Evolutionary conservation across 2,329 filamentous ascomycete species (phyloP).

Genomic region (Trichoderma gracile): DNA sequence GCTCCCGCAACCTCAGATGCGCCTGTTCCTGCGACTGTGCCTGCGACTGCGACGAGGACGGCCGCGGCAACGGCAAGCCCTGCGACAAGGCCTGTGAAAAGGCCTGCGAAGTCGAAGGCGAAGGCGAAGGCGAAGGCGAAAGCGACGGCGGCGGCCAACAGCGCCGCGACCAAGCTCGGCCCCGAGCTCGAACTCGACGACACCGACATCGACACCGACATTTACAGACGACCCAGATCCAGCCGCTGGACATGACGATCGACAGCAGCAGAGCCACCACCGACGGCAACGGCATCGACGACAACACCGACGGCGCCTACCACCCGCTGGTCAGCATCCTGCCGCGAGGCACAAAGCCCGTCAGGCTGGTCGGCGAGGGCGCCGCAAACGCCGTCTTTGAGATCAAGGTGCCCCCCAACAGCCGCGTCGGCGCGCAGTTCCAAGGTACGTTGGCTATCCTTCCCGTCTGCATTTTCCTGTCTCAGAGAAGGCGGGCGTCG

Average conservation of each 20-base stretch:
- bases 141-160: neutral
- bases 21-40: neutral
- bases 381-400: slow-evolving; percentile 76
- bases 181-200: neutral
- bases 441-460: slow-evolving; percentile 35
- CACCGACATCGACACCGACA: neutral
- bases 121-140: neutral
- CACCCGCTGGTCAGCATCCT: slow-evolving; percentile 35
- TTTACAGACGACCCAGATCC: neutral
- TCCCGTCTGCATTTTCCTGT: too few species aligned
- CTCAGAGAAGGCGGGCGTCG: neutral
- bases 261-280: neutral
- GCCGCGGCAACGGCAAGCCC: neutral
- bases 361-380: slow-evolving; percentile 62
- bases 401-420: slow-evolving; percentile 46
- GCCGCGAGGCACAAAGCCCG: slow-evolving; percentile 38
- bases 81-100: too few species aligned
- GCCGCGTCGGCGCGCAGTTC: slow-evolving; percentile 21
- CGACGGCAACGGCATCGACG: neutral
- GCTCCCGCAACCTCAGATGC: slow-evolving; percentile 7
- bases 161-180: neutral
- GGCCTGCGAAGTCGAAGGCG: neutral
- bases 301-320: neutral
- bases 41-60: neutral
- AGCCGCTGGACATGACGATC: slow-evolving; percentile 5